Conservation (phyloP, 306 rosid genomes). For the Sicyos baderoa region DNA sequence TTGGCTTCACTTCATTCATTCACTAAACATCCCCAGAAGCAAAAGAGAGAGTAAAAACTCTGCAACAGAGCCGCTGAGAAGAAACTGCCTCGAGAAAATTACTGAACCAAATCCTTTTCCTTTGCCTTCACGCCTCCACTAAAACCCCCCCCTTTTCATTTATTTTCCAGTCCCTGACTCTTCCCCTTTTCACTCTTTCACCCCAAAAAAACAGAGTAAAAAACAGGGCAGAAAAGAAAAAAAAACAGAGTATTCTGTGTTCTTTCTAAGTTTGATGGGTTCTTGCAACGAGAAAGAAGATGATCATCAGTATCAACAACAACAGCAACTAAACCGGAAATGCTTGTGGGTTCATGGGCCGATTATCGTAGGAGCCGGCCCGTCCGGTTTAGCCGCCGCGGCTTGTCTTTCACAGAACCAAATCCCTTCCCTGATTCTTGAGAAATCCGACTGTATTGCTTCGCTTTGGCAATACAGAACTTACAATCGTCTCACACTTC, state of each 20-base stretch:
- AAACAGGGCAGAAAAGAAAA: constrained; percentile 32
- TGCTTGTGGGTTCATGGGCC: constrained; percentile 48
- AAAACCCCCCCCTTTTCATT: constrained; percentile 6
- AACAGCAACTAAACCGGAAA: constrained; percentile 18
- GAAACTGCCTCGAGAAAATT: constrained; percentile 50
- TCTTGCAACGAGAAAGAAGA: constrained; percentile 35
- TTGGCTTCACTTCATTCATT: constrained; percentile 11
- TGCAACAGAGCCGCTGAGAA: constrained; percentile 23
- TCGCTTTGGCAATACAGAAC: constrained; percentile 73
- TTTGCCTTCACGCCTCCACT: constrained; percentile 68
- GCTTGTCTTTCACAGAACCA: constrained; percentile 57
- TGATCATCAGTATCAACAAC: constrained; percentile 10
- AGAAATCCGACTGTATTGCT: constrained; percentile 58
- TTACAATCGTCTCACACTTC: constrained; percentile 80
- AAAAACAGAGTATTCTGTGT: background rate
- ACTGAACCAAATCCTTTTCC: constrained; percentile 57
- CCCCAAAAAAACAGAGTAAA: background rate
- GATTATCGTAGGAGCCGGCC: constrained; percentile 89
- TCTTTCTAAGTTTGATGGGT: constrained; percentile 33
- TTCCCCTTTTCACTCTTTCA: no score
- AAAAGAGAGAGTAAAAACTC: background rate
- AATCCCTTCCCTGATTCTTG: constrained; percentile 52
- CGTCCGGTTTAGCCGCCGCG: constrained; percentile 83
- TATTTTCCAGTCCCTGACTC: no score
- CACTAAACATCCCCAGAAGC: constrained; percentile 8